phyloP scores from a whole-genome alignment of 768 basidiomycete genomes.

The Trametes punicea region DNA sequence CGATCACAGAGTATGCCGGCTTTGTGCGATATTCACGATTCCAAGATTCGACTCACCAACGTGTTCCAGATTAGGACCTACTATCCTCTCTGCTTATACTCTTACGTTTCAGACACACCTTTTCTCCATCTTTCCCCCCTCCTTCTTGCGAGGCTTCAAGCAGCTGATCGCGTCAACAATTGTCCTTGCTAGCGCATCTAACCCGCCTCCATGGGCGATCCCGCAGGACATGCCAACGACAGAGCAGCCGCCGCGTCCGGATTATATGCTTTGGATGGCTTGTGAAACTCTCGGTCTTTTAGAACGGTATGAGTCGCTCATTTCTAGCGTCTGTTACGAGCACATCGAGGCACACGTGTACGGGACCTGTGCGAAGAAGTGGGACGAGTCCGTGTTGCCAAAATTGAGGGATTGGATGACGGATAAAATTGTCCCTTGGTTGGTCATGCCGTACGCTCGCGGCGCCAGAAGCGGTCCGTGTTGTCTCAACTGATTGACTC shows the following conservation, averaged over 20 bases:
- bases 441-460: constrained; percentile 75
- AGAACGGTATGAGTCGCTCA: constrained; percentile 79
- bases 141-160: constrained; percentile 68
- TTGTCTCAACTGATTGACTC: no score
- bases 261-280: constrained; percentile 47
- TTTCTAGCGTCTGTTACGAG: constrained; percentile 82
- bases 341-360: constrained; percentile 75
- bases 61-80: constrained; percentile 53
- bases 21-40: neutral
- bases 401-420: constrained; percentile 74
- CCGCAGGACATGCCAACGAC: constrained; percentile 7
- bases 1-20: constrained; percentile 46
- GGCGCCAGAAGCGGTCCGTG: constrained; percentile 54
- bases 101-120: constrained; percentile 71
- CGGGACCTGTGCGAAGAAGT: constrained; percentile 62
- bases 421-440: constrained; percentile 78
- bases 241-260: constrained; percentile 29
- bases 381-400: constrained; percentile 63
- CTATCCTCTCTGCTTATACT: constrained; percentile 58
- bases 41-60: neutral
- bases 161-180: constrained; percentile 60
- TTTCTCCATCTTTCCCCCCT: constrained; percentile 66
- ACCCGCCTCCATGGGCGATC: constrained; percentile 25
- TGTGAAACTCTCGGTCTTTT: constrained; percentile 73
- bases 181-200: constrained; percentile 6